These are phyloP conservation scores for Vinca minor DNA, from an alignment of 257 asterid genomes.

Conservation along the genomic window DNA sequence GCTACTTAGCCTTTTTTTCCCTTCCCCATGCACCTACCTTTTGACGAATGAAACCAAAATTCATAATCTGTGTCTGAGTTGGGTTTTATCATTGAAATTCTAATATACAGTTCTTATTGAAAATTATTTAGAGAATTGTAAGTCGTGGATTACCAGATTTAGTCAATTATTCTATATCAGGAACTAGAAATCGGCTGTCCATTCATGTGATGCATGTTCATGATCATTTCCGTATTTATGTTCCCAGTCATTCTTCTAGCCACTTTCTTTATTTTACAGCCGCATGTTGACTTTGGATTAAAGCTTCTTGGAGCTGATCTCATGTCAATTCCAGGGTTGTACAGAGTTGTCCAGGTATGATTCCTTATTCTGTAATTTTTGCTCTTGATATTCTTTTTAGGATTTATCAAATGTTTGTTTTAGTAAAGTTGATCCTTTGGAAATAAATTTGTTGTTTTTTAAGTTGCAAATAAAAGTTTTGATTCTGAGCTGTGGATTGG, in stretches of 20 bases:
- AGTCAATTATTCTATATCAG: neutral
- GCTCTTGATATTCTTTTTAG: neutral
- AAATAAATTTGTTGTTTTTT: neutral
- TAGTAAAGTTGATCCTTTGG: neutral
- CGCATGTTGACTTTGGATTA: conserved; percentile 92
- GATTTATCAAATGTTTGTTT: neutral
- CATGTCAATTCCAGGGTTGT: conserved; percentile 91
- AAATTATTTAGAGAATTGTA: too few relatives aligned
- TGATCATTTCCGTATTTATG: neutral
- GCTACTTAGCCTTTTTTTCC: too few relatives aligned
- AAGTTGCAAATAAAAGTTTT: neutral
- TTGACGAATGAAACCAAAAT: neutral
- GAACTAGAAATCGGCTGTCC: neutral
- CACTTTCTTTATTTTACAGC: conserved; percentile 43
- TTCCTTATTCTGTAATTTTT: conserved; percentile 9
- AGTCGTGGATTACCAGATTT: too few relatives aligned
- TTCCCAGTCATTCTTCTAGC: conserved; percentile 4
- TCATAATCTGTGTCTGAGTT: neutral
- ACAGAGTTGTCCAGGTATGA: conserved; percentile 72
- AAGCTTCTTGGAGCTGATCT: conserved; percentile 90
- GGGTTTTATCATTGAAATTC: too few relatives aligned
- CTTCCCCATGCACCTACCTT: too few relatives aligned
- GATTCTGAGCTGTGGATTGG: neutral
- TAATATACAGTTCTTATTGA: too few relatives aligned
- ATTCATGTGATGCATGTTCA: neutral